These are phyloP conservation scores for Herpetospermum pedunculosum DNA, from an alignment of 306 rosid species.

Conservation along the genomic window DNA sequence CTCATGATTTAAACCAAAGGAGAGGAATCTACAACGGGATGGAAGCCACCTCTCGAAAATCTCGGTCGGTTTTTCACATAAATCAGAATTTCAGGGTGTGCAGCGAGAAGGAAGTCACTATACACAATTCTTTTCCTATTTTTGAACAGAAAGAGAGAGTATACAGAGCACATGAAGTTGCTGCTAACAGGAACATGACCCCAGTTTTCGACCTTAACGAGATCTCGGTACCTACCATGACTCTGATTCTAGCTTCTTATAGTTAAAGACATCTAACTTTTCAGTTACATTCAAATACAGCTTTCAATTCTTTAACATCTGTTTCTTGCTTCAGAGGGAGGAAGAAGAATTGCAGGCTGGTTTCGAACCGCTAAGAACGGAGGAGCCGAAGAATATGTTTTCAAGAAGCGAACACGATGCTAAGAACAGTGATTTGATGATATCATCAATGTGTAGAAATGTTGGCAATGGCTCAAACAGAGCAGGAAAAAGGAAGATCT, in stretches of 20 bases:
- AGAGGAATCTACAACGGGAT: conserved; percentile 29
- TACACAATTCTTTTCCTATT: conserved; percentile 23
- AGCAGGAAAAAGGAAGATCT: conserved; percentile 82
- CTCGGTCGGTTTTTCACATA: conserved; percentile 31
- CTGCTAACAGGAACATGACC: conserved; percentile 20
- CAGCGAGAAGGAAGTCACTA: conserved; percentile 28
- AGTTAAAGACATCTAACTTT: background rate
- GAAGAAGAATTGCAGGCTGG: conserved; percentile 65
- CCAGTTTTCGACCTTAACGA: conserved; percentile 62
- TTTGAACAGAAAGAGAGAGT: conserved; percentile 45
- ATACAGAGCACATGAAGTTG: conserved; percentile 40
- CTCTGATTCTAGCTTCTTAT: background rate
- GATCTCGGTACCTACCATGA: conserved; percentile 48
- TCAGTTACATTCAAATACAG: background rate
- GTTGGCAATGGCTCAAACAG: conserved; percentile 58
- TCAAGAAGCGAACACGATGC: conserved; percentile 39
- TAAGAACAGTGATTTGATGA: conserved; percentile 52
- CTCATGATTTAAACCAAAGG: conserved; percentile 27
- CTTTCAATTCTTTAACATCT: background rate
- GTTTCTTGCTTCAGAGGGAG: conserved; percentile 39
- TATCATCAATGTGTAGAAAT: conserved; percentile 56
- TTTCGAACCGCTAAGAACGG: conserved; percentile 27
- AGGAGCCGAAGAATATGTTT: conserved; percentile 51
- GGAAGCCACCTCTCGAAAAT: conserved; percentile 24
- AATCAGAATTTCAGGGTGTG: conserved; percentile 42